Evolutionary conservation across 2,329 filamentous ascomycete genomes (phyloP), one percentile per base, ranked within the genome.

Genomic region (Nemania sp.): DNA sequence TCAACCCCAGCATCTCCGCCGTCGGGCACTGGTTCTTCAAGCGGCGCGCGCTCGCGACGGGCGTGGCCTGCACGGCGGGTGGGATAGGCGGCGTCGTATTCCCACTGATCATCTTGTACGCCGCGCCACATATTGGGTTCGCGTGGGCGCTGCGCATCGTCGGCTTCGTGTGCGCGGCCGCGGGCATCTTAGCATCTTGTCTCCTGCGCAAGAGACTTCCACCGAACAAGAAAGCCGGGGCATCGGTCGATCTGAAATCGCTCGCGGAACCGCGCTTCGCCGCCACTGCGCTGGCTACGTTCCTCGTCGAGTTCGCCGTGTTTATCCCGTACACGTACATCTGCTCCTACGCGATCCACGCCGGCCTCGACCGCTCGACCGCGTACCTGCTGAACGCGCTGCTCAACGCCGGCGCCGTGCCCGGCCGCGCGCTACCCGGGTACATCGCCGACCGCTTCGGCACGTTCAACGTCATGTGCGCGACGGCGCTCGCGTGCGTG

Each of bases 361-460:
- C 54, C 9, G 54, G 49, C 1, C 17, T 53, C 8, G 54, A 56
- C 11, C 41, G 41, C 6, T 20, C 40, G 17, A 53, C 54, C 14
- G 49, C 49, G 23, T 56, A 53, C 17, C 54, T 56, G 9, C 28
- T 56, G 24, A 53, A 56, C 22, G 54, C 31, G 14, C n/a, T 53
- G 30, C 45, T 56, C 34, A 53, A 56, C 9, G 49, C 41, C 1
- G 49, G 54, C 9, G 54, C 54, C 23, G 49, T 56, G 9, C 54
- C 54, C 2, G 54, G 54, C 28, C 54, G 54, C 22, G 54, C 54
- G 12, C 49, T 53, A 1, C 54, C 54, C 5, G 54, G 54, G 3
- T 56, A 56, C n/a, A 56, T 56, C 3, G 54, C 54, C 15, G 54
- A 53, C 34, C 54, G 54, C 19, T 57, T 54, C 19, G 54, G 54